Conservation (phyloP, 441 rosid species). For the Geranium incanum region DNA sequence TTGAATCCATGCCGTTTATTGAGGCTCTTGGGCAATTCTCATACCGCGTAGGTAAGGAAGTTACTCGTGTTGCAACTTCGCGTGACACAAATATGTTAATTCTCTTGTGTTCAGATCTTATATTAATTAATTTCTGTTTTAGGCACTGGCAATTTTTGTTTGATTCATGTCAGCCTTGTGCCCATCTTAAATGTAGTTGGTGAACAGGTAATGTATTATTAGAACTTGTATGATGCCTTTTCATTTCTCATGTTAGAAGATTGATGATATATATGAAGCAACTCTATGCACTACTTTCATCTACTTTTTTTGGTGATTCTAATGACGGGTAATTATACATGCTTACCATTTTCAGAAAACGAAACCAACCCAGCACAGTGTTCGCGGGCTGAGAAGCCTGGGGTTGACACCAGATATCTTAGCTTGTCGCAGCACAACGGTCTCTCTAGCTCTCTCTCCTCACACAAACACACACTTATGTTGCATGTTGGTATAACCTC, state of each 20-base stretch:
- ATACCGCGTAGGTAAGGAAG: not conserved
- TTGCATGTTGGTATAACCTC: not conserved
- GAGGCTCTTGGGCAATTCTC: constrained; percentile 5
- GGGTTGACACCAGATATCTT: constrained; percentile 82
- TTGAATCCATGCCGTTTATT: constrained; percentile 2
- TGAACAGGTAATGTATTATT: constrained; percentile 53
- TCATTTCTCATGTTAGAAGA: no score
- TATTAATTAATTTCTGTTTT: not conserved
- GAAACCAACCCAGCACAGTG: constrained; percentile 94
- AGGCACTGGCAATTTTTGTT: not conserved
- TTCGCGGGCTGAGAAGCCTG: constrained; percentile 67
- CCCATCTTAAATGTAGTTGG: constrained; percentile 50
- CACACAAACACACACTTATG: no score
- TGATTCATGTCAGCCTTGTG: not conserved
- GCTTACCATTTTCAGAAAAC: constrained; percentile 56
- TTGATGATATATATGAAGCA: no score
- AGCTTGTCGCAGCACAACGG: constrained; percentile 87
- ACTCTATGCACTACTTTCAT: no score
- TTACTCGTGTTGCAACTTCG: not conserved
- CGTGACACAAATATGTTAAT: not conserved
- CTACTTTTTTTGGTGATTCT: no score
- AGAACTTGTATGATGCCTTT: not conserved
- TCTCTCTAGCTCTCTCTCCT: not conserved
- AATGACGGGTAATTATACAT: not conserved
- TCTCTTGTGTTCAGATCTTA: not conserved